Conservation (phyloP, 768 basidiomycete genomes). For the Pleurotus pulmonarius region DNA sequence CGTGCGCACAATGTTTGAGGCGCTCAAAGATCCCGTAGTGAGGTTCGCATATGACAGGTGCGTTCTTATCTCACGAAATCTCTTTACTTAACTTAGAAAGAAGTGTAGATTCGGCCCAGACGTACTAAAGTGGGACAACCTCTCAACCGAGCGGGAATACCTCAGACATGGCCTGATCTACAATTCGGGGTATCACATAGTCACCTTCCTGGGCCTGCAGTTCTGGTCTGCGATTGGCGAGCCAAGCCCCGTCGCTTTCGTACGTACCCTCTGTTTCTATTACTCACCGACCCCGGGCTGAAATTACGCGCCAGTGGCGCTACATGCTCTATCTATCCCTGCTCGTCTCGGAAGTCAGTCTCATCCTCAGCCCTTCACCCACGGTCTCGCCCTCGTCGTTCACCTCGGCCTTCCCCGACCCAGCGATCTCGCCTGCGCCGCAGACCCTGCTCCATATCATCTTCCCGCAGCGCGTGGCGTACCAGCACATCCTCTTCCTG, state of each 20-base stretch:
- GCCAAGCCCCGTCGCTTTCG: slow-evolving; percentile 59
- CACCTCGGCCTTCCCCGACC: slow-evolving; percentile 17
- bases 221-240: slow-evolving; percentile 62
- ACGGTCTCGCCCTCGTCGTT: slow-evolving; percentile 15
- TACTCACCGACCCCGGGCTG: slow-evolving; percentile 6
- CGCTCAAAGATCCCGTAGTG: slow-evolving; percentile 70
- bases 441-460: slow-evolving; percentile 30
- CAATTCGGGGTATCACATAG: slow-evolving; percentile 64
- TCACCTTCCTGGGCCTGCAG: slow-evolving; percentile 52
- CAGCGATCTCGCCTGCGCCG: slow-evolving; percentile 14
- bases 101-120: slow-evolving; percentile 69
- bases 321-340: slow-evolving; percentile 66
- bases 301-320: slow-evolving; percentile 57
- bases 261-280: slow-evolving; percentile 37
- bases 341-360: slow-evolving; percentile 58
- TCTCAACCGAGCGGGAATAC: slow-evolving; percentile 68
- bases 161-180: slow-evolving; percentile 60
- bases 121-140: slow-evolving; percentile 63
- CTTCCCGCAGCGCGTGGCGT: slow-evolving; percentile 65
- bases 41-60: slow-evolving; percentile 87
- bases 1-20: slow-evolving; percentile 73
- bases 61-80: slow-evolving; percentile 14
- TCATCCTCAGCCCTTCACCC: slow-evolving; percentile 59
- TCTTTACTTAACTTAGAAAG: neutral
- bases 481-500: slow-evolving; percentile 75